Conservation (phyloP, 2,329 filamentous ascomycete genomes). For the Talaromyces pinophilus region DNA sequence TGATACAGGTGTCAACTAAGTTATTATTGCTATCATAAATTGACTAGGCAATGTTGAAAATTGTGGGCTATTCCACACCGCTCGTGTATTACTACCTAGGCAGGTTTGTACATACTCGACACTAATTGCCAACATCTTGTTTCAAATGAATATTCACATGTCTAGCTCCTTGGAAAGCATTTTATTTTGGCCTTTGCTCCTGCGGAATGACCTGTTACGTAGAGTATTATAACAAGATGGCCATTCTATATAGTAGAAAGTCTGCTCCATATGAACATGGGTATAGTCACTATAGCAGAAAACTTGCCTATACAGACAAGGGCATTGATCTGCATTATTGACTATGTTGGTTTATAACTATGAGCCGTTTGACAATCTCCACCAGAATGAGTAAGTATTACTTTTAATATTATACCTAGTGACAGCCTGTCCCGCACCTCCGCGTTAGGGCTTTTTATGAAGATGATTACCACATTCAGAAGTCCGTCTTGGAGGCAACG, state of each 20-base stretch:
- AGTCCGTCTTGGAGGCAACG: neutral
- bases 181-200: neutral
- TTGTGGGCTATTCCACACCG: neutral
- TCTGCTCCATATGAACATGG: neutral
- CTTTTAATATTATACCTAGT: neutral
- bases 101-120: neutral
- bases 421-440: neutral
- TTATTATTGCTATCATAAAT: neutral
- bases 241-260: neutral
- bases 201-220: neutral
- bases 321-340: neutral
- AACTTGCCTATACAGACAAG: neutral
- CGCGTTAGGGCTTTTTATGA: neutral
- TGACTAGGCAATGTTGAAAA: neutral
- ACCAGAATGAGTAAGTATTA: neutral
- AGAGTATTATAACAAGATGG: neutral
- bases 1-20: neutral
- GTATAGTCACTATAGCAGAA: neutral
- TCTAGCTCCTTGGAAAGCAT: neutral
- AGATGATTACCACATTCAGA: neutral
- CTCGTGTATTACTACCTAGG: neutral
- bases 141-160: neutral
- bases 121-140: neutral
- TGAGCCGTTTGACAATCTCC: neutral
- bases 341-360: neutral